phyloP scores from a whole-genome alignment of 2,329 filamentous ascomycete genomes.

The Cylindrodendrum hubeiense region DNA sequence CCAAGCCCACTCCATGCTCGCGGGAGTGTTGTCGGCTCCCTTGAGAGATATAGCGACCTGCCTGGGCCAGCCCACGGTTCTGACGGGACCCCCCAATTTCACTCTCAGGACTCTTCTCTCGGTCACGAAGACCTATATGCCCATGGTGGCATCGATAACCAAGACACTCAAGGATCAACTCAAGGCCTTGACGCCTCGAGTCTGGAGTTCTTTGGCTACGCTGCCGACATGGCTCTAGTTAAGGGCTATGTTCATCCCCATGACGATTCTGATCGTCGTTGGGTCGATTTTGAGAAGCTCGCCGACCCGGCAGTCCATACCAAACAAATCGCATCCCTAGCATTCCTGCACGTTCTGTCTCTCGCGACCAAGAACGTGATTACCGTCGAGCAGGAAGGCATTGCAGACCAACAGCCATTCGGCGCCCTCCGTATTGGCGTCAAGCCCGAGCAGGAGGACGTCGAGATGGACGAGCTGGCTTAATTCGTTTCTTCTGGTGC shows the following conservation, averaged over 20 bases:
- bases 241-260: constrained; percentile 48
- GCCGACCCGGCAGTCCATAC: constrained; percentile 69
- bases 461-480: constrained; percentile 37
- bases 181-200: constrained; percentile 59
- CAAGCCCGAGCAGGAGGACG: constrained; percentile 28
- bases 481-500: constrained; percentile 19
- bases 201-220: constrained; percentile 60
- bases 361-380: constrained; percentile 76
- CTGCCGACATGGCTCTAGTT: constrained; percentile 51
- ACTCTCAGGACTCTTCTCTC: constrained; percentile 49
- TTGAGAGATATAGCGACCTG: constrained; percentile 63
- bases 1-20: constrained; percentile 55
- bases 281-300: constrained; percentile 77
- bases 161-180: constrained; percentile 49
- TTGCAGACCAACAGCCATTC: constrained; percentile 53
- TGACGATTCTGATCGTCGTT: constrained; percentile 52
- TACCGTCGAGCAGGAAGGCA: constrained; percentile 69
- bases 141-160: constrained; percentile 43
- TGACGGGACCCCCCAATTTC: constrained; percentile 46
- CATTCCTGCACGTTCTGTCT: constrained; percentile 79
- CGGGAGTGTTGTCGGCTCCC: constrained; percentile 52
- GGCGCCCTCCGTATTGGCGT: constrained; percentile 62
- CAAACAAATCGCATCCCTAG: constrained; percentile 77
- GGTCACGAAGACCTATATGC: constrained; percentile 39
- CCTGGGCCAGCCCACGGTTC: constrained; percentile 47